Evolutionary conservation across 1,284 basidiomycete genomes (phyloP), one percentile per base, ranked within the genome.

Genomic region (Pyrrhoderma noxium): DNA sequence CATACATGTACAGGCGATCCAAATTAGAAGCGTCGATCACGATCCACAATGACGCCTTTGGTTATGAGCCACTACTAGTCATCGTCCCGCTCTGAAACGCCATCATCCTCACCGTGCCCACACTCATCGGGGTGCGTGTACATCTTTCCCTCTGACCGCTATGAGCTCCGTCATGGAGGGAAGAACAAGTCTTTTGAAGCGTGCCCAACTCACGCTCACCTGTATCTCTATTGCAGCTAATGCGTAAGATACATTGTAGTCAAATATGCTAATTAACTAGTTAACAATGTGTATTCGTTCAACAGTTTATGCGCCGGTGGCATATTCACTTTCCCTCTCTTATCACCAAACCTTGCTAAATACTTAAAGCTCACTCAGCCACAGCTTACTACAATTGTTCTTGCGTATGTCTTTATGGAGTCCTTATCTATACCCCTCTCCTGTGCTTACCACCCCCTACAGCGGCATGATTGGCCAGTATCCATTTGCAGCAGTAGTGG

Each of bases 301-400:
- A n/a, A 51, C 39, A 88, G 85, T 18, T 63, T 88, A 58, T 80
- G 74, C 55, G 83, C 82, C 0, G 86, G 85, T 13, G 83, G 80
- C 21, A 75, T 89, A 52, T 88, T 86, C 68, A 81, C 76, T 47
- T 88, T 89, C 61, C 84, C 86, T 14, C 69, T 89, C 8, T 68
- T 89, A 36, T 80, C 85, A 1, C 80, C 85, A 8, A 67, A 73
- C 1, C 64, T 89, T 48, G 76, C 76, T 1, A 60, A 70, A 35
- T 72, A 76, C 58, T 66, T 81, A 61, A 78, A 80, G 60, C 69
- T 89, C 45, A 76, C 76, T 3, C 87, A 89, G 62, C 79, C 83
- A 8, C 85, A 89, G 58, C 65, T 89, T 50, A 87, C 84, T n/a
- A 84, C 82, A 9, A 81, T 88, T 46, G 80, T 76, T n/a, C 71